Evolutionary conservation across 2,329 filamentous ascomycete species (phyloP), one percentile per base, ranked within the genome.

Genomic region (Arthrobotrys musiformis): DNA sequence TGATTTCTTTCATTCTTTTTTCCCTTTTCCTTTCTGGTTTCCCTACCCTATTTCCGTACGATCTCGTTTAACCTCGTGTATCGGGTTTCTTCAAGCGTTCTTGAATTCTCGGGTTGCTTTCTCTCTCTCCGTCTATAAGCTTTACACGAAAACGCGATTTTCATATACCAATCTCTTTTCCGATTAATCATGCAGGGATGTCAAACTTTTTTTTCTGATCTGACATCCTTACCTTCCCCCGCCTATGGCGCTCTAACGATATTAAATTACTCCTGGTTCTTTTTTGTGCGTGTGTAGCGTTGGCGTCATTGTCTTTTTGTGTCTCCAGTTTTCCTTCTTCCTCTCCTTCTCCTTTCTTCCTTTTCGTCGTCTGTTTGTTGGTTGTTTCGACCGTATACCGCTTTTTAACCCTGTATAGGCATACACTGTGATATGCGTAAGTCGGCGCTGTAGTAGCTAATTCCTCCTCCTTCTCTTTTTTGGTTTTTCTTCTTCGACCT

Each of bases 231-330:
- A n/a, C n/a, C n/a, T 35, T 58, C 33, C 26, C 19, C 17, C 50
- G 54, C 54, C 54, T 40, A 33, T 58, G 54, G 54, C 54, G 33
- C 24, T 56, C 17, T 58, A 58, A 37, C 33, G 30, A 22, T 58
- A 19, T 24, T 58, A 19, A 58, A 58, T 40, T 19, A 40, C 33
- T n/a, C n/a, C n/a, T n/a, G n/a, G n/a, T n/a, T 26, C 33, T 50
- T 33, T 42, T 42, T 19, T 58, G 33, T 58, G 19, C 33, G 54
- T 58, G 54, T 58, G 54, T 40, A 58, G 54, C 54, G 44, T 40
- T 40, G 56, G 68, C 58, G 60, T 72, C 61, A 35, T 28, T 40
- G 58, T 72, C 9, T 54, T 37, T 60, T 52, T 19, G 17, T 67
- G 7, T 28, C 61, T 26, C 35, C 42, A 50, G 17, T 33, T 24